phyloP scores from a whole-genome alignment of 2,329 filamentous ascomycete genomes.

The Chaetomiaceae sp. region DNA sequence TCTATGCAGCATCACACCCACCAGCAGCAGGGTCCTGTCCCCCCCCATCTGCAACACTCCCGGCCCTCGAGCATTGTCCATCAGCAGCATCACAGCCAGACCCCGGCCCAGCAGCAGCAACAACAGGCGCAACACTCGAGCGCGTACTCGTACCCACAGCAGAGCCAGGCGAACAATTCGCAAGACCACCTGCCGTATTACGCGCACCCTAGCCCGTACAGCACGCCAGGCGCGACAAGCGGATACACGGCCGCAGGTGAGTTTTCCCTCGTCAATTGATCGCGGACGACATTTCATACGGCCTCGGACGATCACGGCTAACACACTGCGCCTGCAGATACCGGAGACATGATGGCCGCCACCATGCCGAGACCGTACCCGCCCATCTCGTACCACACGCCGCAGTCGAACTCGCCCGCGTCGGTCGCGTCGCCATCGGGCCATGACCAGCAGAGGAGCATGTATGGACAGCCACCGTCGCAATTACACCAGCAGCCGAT shows the following conservation, averaged over 20 bases:
- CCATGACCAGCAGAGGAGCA: slow-evolving; percentile 81
- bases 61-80: slow-evolving; percentile 68
- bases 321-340: slow-evolving; percentile 36
- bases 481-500: slow-evolving; percentile 76
- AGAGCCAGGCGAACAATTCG: slow-evolving; percentile 54
- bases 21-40: slow-evolving; percentile 66
- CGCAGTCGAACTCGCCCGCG: slow-evolving; percentile 89
- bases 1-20: slow-evolving; percentile 71
- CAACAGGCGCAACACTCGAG: slow-evolving; percentile 53
- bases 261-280: too few relatives aligned
- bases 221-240: slow-evolving; percentile 71
- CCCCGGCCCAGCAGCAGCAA: slow-evolving; percentile 52
- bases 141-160: slow-evolving; percentile 67
- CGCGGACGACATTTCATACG: too few relatives aligned
- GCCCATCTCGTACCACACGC: slow-evolving; percentile 85
- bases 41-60: slow-evolving; percentile 60
- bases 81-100: slow-evolving; percentile 64
- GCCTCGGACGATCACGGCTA: slow-evolving; percentile 4
- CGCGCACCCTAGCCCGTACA: slow-evolving; percentile 75
- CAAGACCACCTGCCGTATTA: slow-evolving; percentile 64
- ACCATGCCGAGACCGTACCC: slow-evolving; percentile 75
- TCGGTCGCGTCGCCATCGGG: slow-evolving; percentile 84
- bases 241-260: slow-evolving; percentile 84
- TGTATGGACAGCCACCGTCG: slow-evolving; percentile 74
- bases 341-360: slow-evolving; percentile 62